These are phyloP conservation scores for Sisymbrium irio DNA, from an alignment of 345 rosid genomes.

Conservation along the genomic window DNA sequence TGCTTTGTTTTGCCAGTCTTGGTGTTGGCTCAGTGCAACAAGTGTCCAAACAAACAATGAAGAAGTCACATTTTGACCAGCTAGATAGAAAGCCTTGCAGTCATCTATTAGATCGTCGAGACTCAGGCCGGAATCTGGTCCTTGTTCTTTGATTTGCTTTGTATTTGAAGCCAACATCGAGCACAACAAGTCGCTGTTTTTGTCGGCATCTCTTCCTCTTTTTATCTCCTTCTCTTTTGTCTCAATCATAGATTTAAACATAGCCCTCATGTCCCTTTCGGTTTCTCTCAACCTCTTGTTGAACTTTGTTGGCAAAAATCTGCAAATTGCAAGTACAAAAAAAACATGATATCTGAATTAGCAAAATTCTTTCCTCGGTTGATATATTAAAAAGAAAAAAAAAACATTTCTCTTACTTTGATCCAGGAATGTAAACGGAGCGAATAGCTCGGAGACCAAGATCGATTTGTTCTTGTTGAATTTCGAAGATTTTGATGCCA, in stretches of 20 bases:
- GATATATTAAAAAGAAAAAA: not conserved
- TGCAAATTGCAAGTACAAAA: not conserved
- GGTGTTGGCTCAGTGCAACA: constrained; percentile 49
- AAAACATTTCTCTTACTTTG: constrained; percentile 8
- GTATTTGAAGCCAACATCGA: constrained; percentile 31
- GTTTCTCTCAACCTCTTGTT: constrained; percentile 44
- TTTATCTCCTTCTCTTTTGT: constrained; percentile 35
- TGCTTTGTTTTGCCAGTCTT: constrained; percentile 55
- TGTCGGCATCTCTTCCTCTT: constrained; percentile 23
- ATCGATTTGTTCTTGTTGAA: constrained; percentile 39
- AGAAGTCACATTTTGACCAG: constrained; percentile 66
- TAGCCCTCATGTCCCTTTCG: constrained; percentile 34
- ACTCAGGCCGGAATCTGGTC: constrained; percentile 32
- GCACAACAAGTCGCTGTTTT: constrained; percentile 39
- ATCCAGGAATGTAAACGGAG: constrained; percentile 41
- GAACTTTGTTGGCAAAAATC: constrained; percentile 46
- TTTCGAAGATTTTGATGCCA: constrained; percentile 41
- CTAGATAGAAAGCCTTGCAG: constrained; percentile 62
- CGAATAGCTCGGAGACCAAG: constrained; percentile 35
- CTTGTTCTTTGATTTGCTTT: constrained; percentile 31
- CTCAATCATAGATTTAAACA: constrained; percentile 41
- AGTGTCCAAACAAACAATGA: constrained; percentile 51
- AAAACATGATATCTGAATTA: not conserved
- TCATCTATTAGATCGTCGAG: constrained; percentile 50
- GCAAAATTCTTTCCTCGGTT: not conserved